Evolutionary conservation across 2,329 filamentous ascomycete genomes (phyloP).

Genomic region (Rosellinia necatrix): DNA sequence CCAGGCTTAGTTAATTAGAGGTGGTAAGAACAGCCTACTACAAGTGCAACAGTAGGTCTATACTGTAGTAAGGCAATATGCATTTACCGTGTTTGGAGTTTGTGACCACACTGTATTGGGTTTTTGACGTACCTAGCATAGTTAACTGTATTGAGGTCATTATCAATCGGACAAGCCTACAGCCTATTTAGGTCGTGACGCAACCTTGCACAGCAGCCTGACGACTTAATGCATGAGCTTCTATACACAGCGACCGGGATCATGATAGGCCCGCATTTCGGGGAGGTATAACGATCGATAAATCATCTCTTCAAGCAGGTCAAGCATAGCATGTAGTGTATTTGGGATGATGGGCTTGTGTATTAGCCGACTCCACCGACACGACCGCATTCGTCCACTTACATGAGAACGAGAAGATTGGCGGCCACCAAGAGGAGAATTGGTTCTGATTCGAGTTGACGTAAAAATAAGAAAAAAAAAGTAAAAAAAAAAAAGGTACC

Average conservation of each 20-base stretch:
- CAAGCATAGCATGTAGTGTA: neutral
- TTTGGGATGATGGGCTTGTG: neutral
- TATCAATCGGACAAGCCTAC: neutral
- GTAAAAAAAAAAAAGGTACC: no score
- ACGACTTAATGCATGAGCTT: slow-evolving; percentile 10
- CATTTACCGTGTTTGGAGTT: neutral
- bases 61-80: no score
- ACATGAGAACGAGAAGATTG: slow-evolving; percentile 8
- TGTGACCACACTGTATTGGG: slow-evolving; percentile 25
- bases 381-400: slow-evolving; percentile 23
- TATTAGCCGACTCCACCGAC: slow-evolving; percentile 14
- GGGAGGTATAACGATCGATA: neutral
- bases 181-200: slow-evolving; percentile 2
- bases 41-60: no score
- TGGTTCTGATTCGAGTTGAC: neutral
- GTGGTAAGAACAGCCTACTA: no score
- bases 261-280: slow-evolving; percentile 2
- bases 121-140: no score
- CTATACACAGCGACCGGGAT: neutral
- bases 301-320: neutral
- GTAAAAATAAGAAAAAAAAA: no score
- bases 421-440: neutral
- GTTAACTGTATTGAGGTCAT: neutral
- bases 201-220: slow-evolving; percentile 18
- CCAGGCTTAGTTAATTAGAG: no score